Base-by-base conservation (phyloP, 495 filamentous ascomycete genomes). In the Trichoderma reesei region DNA sequence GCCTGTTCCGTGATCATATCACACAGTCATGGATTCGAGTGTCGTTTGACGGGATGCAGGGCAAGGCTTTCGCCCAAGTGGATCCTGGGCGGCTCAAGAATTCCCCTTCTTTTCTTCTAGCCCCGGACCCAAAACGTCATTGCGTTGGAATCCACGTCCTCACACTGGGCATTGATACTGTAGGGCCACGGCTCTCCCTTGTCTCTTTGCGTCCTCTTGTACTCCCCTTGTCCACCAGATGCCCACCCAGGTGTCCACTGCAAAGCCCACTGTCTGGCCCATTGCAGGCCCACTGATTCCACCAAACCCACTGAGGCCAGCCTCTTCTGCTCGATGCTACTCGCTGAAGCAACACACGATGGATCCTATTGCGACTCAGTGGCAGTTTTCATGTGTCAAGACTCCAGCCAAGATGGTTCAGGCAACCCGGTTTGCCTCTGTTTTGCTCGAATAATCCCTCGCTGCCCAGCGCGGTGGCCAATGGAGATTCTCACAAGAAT, bases 341-440 rank as follows among this genome's bases (percentile, higher is more conserved):
- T 14, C 51, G 51, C 51, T 34, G 51, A 31, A 33, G 26, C 51
- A 33, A 10, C 34, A 11, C 51, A 11, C 20, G 31, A 56, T 56
- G 51, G 51, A 34, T 11, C 51, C 51, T n/a, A n/a, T 11, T 34
- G 51, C 51, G 51, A 56, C 51, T 56, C 26, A 56, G 51, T 10
- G 51, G 14, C 51, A 56, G 31, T 56, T 56, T 56, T n/a, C 26
- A 56, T 56, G 51, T 56, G 51, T 56, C 51, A 56, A 56, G 26
- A 31, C 26, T 5, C 26, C 51, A 54, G 20, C 46, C n/a, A 18
- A 54, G 46, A 54, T 54, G 46, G 46, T 18, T 54, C 46, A 18
- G 46, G n/a, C n/a, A 14, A 26, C 46, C 46, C 20, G 51, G 51
- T 33, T 56, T 56, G 16, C 26, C 26, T 26, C 26, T 26, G 26